Evolutionary conservation across 164 flowering plant genomes (phyloP), one percentile per base, ranked within the genome.

Genomic region (Protea cynaroides): DNA sequence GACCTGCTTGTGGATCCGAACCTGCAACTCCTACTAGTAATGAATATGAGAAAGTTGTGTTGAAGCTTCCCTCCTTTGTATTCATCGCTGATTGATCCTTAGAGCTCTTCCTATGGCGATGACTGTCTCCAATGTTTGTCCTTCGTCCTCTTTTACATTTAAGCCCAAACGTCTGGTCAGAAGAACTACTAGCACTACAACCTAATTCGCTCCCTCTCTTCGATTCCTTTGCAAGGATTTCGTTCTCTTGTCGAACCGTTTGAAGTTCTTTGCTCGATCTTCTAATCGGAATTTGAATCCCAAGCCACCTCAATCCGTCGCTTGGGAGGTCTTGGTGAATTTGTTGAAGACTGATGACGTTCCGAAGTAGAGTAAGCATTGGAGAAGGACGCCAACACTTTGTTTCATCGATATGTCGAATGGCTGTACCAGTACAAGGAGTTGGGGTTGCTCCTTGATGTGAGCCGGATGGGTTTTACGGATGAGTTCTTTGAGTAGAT

Each of bases 401-500:
- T 93, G 53, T 93, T 96, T 96, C 43, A 61, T 37, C 64, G 98
- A n/a, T 93, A 90, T 74, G 86, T 88, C 7, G 95, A 93, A 24
- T 90, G 94, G 95, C 74, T 90, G 68, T 93, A 93, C 76, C 98
- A 90, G 82, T 96, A 90, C 75, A 93, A 89, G 86, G 96, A 93
- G 43, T 69, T 93, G 14, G 96, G 98, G 64, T 63, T 89, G 63
- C 81, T 73, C 65, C 59, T 93, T 18, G 98, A 93, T 57, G 92
- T 90, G 52, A 90, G 98, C 59, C 81, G 97, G 71, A 66, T 93
- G 50, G 90, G 95, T 36, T 93, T 93, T 71, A 78, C 87, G 3
- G 92, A 87, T 17, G 91, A 86, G 78, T 93, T 93, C 59, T 65
- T 89, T 22, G 69, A 67, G 56, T 79, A 79, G 68, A 93, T 93